phyloP scores from a whole-genome alignment of 2,329 filamentous ascomycete species.

The Hymenoscyphus scutula region DNA sequence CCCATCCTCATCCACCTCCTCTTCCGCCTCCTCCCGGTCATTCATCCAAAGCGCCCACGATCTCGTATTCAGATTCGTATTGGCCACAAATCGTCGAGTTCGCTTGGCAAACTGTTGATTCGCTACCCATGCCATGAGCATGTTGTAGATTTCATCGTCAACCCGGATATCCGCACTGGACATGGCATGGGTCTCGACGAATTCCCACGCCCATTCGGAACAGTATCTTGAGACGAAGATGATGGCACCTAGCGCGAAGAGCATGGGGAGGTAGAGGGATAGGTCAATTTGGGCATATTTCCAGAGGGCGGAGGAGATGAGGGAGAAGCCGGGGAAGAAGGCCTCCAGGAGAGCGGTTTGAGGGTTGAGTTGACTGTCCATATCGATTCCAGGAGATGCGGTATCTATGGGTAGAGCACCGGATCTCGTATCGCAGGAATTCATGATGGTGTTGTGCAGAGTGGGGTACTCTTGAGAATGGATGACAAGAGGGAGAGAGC shows the following conservation, averaged over 20 bases:
- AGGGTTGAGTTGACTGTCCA: slow-evolving; percentile 34
- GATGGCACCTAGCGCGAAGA: slow-evolving; percentile 50
- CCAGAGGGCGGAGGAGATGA: slow-evolving; percentile 52
- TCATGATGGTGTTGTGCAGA: slow-evolving; percentile 5
- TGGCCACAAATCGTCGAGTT: slow-evolving; percentile 62
- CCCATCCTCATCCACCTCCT: slow-evolving; percentile 42
- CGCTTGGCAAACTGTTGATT: slow-evolving; percentile 58
- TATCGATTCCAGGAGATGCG: background rate
- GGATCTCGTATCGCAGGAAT: slow-evolving; percentile 11
- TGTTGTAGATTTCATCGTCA: slow-evolving; percentile 72
- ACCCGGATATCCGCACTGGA: slow-evolving; percentile 64
- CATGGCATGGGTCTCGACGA: slow-evolving; percentile 56
- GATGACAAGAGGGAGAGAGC: background rate
- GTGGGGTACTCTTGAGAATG: too few species aligned
- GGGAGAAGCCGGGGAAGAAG: slow-evolving; percentile 64
- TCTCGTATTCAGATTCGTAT: slow-evolving; percentile 57
- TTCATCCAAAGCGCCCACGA: slow-evolving; percentile 47
- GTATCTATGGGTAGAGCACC: slow-evolving; percentile 1
- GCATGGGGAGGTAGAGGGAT: slow-evolving; percentile 58
- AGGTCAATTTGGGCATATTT: slow-evolving; percentile 61
- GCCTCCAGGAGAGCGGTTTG: slow-evolving; percentile 48
- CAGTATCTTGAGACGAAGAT: slow-evolving; percentile 54
- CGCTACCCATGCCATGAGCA: slow-evolving; percentile 68
- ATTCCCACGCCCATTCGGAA: slow-evolving; percentile 45
- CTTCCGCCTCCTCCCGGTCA: slow-evolving; percentile 45